A percentile compares a stretch with the other conserved stretches of the same genome.
Evolutionary conservation across 768 basidiomycete genomes (phyloP).

Genomic region (Calvatia gigantea): DNA sequence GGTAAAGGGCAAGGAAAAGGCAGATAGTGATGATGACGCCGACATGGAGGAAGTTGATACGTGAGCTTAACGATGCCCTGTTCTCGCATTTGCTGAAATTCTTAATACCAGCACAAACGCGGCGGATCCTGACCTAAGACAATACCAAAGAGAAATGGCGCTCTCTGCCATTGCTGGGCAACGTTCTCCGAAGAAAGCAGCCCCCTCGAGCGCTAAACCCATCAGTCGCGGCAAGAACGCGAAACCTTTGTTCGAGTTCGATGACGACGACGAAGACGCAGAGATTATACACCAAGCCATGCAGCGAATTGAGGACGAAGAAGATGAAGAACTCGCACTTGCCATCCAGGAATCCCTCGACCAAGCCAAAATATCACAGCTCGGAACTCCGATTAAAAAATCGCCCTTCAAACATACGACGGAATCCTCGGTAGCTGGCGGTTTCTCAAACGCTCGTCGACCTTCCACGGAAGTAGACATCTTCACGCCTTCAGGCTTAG

Average conservation of each 20-base stretch:
- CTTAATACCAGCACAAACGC: slow-evolving; percentile 16
- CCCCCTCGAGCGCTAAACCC: slow-evolving; percentile 22
- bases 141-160: slow-evolving; percentile 59
- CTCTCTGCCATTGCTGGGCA: slow-evolving; percentile 55
- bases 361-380: slow-evolving; percentile 15
- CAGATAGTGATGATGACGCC: slow-evolving; percentile 53
- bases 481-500: slow-evolving; percentile 51
- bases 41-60: slow-evolving; percentile 84
- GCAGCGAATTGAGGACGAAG: slow-evolving; percentile 37
- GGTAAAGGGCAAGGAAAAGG: slow-evolving; percentile 35
- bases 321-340: slow-evolving; percentile 54
- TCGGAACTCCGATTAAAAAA: background rate
- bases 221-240: slow-evolving; percentile 30
- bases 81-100: background rate
- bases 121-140: slow-evolving; percentile 60
- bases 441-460: slow-evolving; percentile 6
- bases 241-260: slow-evolving; percentile 51
- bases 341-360: slow-evolving; percentile 65
- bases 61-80: slow-evolving; percentile 36
- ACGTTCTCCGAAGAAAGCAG: slow-evolving; percentile 34
- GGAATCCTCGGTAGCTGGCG: slow-evolving; percentile 5
- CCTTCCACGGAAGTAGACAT: slow-evolving; percentile 19
- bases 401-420: background rate
- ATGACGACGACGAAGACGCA: slow-evolving; percentile 47
- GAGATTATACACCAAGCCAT: slow-evolving; percentile 13